Percentiles rank a stretch among this genome's conserved stretches.
These are phyloP conservation scores for Penicillium cosmopolitanum DNA, from an alignment of 495 filamentous ascomycete genomes.

Conservation along the genomic window DNA sequence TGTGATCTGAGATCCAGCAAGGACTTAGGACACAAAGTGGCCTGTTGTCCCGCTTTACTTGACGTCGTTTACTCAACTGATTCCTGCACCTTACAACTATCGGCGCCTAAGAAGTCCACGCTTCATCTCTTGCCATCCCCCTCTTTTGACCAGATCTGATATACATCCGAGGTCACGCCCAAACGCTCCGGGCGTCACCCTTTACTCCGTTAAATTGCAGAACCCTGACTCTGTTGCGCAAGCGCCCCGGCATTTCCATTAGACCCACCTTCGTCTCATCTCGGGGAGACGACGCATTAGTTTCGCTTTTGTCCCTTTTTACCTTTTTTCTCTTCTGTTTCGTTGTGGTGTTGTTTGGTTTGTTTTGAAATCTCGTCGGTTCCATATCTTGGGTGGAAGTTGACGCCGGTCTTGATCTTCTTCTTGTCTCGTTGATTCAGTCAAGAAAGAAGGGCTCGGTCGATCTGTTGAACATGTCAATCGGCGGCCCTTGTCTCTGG, in stretches of 20 bases:
- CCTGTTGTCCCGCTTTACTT: slow-evolving; percentile 2
- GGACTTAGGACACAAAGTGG: slow-evolving; percentile 1
- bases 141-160: not conserved
- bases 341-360: slow-evolving; percentile 13
- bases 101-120: slow-evolving; percentile 8
- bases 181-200: slow-evolving; percentile 27
- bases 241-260: slow-evolving; percentile 36
- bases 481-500: slow-evolving; percentile 49
- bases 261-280: slow-evolving; percentile 42
- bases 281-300: slow-evolving; percentile 25
- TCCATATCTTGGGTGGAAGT: slow-evolving; percentile 2
- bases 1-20: slow-evolving; percentile 21
- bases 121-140: not conserved
- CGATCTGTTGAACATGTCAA: slow-evolving; percentile 43
- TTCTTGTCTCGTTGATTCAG: slow-evolving; percentile 3
- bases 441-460: slow-evolving; percentile 1
- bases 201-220: slow-evolving; percentile 33
- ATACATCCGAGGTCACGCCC: slow-evolving; percentile 7
- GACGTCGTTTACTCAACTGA: not conserved
- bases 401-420: slow-evolving; percentile 3
- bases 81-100: slow-evolving; percentile 2
- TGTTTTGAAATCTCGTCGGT: slow-evolving; percentile 6
- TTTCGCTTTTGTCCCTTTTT: slow-evolving; percentile 18
- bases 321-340: slow-evolving; percentile 3
- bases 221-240: slow-evolving; percentile 35